These are phyloP conservation scores for Scutellaria minor DNA, from an alignment of 257 asterid genomes.

Conservation along the genomic window DNA sequence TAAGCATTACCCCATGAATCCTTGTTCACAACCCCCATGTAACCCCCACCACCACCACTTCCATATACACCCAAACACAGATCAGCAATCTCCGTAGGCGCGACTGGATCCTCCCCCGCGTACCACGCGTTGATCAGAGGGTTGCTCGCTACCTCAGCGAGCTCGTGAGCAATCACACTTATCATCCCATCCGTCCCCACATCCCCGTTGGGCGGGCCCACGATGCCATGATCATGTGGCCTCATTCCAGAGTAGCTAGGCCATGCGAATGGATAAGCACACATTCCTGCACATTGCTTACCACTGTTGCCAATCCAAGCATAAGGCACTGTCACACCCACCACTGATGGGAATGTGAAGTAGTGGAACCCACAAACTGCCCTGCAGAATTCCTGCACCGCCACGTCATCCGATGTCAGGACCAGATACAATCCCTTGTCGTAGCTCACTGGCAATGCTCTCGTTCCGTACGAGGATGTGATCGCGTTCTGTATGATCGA, in stretches of 20 bases:
- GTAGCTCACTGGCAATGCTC: slow-evolving; percentile 50
- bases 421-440: slow-evolving; percentile 62
- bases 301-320: slow-evolving; percentile 86
- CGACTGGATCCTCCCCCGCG: slow-evolving; percentile 67
- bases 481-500: slow-evolving; percentile 54
- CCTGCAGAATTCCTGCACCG: slow-evolving; percentile 73
- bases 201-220: slow-evolving; percentile 72
- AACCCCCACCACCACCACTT: slow-evolving; percentile 80
- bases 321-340: slow-evolving; percentile 70
- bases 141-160: slow-evolving; percentile 73
- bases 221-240: slow-evolving; percentile 33
- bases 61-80: slow-evolving; percentile 75
- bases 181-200: slow-evolving; percentile 78
- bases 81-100: slow-evolving; percentile 83
- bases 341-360: slow-evolving; percentile 70
- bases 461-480: slow-evolving; percentile 10
- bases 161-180: slow-evolving; percentile 82
- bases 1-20: slow-evolving; percentile 62
- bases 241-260: slow-evolving; percentile 46
- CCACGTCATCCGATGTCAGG: slow-evolving; percentile 61
- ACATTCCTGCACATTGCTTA: slow-evolving; percentile 67
- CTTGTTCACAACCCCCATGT: slow-evolving; percentile 57
- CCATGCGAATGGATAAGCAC: slow-evolving; percentile 78
- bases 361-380: slow-evolving; percentile 83
- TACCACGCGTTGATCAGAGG: slow-evolving; percentile 84